These are phyloP conservation scores for Pyricularia pennisetigena DNA, from an alignment of 2,329 filamentous ascomycete genomes.

Conservation along the genomic window DNA sequence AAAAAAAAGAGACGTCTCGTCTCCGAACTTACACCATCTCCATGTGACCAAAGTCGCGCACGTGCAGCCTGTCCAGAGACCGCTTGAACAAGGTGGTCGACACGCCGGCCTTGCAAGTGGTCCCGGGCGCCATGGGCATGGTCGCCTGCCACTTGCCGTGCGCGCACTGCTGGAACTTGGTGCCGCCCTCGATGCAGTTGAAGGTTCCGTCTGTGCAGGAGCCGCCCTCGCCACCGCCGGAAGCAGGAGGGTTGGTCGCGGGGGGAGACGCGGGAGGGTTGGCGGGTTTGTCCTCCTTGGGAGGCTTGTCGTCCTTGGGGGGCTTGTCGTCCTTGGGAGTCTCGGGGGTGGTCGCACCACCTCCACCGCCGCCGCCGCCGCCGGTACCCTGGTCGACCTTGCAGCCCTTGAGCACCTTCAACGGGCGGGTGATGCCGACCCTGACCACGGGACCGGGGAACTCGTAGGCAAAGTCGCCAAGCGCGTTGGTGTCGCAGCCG, in stretches of 20 bases:
- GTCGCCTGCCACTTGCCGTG: conserved; percentile 33
- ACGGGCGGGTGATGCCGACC: background rate
- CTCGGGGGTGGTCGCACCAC: background rate
- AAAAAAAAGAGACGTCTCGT: background rate
- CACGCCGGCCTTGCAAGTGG: conserved; percentile 29
- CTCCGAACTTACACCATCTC: background rate
- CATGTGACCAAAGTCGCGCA: background rate
- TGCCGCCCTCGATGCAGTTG: conserved; percentile 33
- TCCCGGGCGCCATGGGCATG: conserved; percentile 33
- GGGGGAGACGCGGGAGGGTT: conserved; percentile 10
- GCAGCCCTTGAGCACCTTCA: background rate
- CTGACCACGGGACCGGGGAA: conserved; percentile 11
- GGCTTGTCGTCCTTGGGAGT: background rate
- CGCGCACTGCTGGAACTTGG: conserved; percentile 42
- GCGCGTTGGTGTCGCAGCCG: background rate
- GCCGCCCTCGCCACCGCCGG: conserved; percentile 18
- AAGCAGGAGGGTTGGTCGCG: conserved; percentile 14
- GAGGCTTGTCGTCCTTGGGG: background rate
- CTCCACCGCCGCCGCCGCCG: background rate
- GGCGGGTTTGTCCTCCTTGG: background rate
- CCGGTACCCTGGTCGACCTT: background rate
- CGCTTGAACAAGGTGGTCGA: background rate
- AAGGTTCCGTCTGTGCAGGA: conserved; percentile 35
- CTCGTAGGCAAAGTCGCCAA: conserved; percentile 9
- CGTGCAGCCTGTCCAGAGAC: background rate